These are phyloP conservation scores for Mycena floridula DNA, from an alignment of 768 basidiomycete genomes.

Conservation along the genomic window DNA sequence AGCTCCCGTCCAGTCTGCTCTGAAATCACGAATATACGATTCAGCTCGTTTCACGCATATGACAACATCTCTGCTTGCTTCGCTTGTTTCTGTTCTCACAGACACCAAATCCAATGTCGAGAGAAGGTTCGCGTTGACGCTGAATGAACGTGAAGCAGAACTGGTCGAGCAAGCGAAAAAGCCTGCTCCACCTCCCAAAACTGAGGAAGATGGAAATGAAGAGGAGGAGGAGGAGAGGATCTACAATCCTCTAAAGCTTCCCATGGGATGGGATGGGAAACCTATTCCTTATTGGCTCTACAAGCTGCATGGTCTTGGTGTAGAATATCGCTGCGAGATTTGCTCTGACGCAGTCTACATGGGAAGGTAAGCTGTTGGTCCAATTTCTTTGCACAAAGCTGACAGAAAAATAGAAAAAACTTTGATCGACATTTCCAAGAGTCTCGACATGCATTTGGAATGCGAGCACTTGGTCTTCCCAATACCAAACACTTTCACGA, in stretches of 20 bases:
- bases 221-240: conserved; percentile 96
- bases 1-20: conserved; percentile 24
- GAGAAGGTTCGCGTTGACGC: conserved; percentile 91
- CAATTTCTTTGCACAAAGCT: conserved; percentile 1
- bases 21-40: conserved; percentile 46
- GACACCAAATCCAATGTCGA: conserved; percentile 97
- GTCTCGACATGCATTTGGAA: conserved; percentile 94
- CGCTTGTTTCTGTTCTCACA: conserved; percentile 59
- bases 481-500: conserved; percentile 99
- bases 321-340: conserved; percentile 96
- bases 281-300: conserved; percentile 99
- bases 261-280: conserved; percentile 97
- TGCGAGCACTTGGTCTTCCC: conserved; percentile 94
- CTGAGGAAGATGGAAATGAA: conserved; percentile 54
- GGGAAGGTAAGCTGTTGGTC: conserved; percentile 64
- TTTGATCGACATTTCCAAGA: conserved; percentile 98
- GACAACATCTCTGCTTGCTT: conserved; percentile 55
- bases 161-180: conserved; percentile 63
- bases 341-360: conserved; percentile 96
- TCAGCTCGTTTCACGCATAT: conserved; percentile 73
- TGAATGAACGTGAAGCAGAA: conserved; percentile 96
- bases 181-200: conserved; percentile 38
- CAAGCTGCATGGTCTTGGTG: conserved; percentile 96
- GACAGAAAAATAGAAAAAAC: conserved; percentile 62
- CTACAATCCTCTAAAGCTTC: conserved; percentile 96